These are phyloP conservation scores for Physcia stellaris DNA, from an alignment of 495 filamentous ascomycete genomes.

Conservation along the genomic window DNA sequence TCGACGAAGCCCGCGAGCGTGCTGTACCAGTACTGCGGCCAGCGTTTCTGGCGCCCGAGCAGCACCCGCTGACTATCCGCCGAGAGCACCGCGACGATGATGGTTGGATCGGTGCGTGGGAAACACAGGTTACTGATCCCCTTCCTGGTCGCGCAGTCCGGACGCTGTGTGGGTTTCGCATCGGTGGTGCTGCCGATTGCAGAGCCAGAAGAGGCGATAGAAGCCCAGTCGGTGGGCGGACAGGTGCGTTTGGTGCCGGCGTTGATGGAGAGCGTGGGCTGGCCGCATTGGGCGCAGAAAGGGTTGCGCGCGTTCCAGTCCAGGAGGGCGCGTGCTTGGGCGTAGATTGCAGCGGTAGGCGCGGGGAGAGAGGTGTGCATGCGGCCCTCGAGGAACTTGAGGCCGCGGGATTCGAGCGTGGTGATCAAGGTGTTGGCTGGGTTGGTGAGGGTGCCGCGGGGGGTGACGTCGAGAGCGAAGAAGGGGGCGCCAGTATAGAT, in stretches of 20 bases:
- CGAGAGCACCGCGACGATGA: constrained; percentile 86
- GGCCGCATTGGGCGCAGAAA: constrained; percentile 80
- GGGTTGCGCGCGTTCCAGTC: constrained; percentile 94
- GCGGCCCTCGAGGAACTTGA: constrained; percentile 45
- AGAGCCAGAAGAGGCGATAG: constrained; percentile 20
- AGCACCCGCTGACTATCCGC: constrained; percentile 59
- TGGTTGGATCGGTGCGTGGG: constrained; percentile 53
- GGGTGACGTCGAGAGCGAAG: constrained; percentile 84
- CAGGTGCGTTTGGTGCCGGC: constrained; percentile 85
- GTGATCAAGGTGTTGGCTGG: constrained; percentile 36
- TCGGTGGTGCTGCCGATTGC: constrained; percentile 23
- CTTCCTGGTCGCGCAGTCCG: constrained; percentile 60
- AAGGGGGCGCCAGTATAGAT: constrained; percentile 64
- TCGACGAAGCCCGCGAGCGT: constrained; percentile 93
- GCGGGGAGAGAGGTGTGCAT: constrained; percentile 43
- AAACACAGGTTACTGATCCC: constrained; percentile 72
- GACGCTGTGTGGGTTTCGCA: constrained; percentile 32
- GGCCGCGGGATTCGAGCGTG: constrained; percentile 41
- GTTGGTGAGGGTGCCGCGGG: constrained; percentile 41
- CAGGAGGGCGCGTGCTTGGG: constrained; percentile 74
- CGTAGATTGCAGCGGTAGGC: constrained; percentile 66
- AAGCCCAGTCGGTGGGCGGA: constrained; percentile 58
- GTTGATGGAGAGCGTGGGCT: constrained; percentile 71
- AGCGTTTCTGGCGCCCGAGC: constrained; percentile 73
- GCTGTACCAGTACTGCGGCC: constrained; percentile 72